Evolutionary conservation across 768 basidiomycete species (phyloP).

Genomic region (Ramaria sp.): DNA sequence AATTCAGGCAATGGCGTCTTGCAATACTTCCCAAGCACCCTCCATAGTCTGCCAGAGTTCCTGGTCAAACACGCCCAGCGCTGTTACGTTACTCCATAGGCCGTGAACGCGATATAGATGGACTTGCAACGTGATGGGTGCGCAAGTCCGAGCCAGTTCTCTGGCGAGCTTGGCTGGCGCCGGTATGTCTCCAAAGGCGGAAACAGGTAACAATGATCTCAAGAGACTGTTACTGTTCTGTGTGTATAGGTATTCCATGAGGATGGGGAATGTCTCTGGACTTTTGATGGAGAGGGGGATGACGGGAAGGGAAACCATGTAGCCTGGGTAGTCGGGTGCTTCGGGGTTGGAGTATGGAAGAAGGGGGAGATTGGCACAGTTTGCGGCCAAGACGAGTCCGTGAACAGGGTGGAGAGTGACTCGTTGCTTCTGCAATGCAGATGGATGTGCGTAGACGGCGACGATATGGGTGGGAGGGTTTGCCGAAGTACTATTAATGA

Average conservation of each 20-base stretch:
- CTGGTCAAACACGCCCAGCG: constrained; percentile 57
- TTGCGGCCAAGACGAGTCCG: constrained; percentile 53
- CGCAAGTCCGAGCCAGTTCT: constrained; percentile 28
- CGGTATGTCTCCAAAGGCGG: constrained; percentile 17
- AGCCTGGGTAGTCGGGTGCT: constrained; percentile 14
- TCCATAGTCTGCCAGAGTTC: constrained; percentile 59
- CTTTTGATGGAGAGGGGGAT: constrained; percentile 52
- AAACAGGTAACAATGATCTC: constrained; percentile 15
- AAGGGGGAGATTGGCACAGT: constrained; percentile 54
- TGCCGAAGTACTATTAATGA: constrained; percentile 22
- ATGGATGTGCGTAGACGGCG: constrained; percentile 14
- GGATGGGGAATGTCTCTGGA: constrained; percentile 45
- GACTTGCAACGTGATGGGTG: constrained; percentile 18
- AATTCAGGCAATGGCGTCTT: constrained; percentile 35
- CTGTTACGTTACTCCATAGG: constrained; percentile 61
- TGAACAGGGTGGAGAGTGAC: constrained; percentile 53
- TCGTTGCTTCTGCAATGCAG: constrained; percentile 15
- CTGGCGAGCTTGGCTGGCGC: constrained; percentile 20
- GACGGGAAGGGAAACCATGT: constrained; percentile 42
- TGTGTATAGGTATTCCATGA: constrained; percentile 59
- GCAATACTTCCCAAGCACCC: constrained; percentile 52
- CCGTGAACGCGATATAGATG: constrained; percentile 39
- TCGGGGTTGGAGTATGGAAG: constrained; percentile 28
- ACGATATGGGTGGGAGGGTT: constrained; percentile 26
- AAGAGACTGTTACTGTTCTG: constrained; percentile 43